Evolutionary conservation across 1,139 yeast genomes (phyloP), one percentile per base, ranked within the genome.

Genomic region (Spencermartinsiella ligniputridi): DNA sequence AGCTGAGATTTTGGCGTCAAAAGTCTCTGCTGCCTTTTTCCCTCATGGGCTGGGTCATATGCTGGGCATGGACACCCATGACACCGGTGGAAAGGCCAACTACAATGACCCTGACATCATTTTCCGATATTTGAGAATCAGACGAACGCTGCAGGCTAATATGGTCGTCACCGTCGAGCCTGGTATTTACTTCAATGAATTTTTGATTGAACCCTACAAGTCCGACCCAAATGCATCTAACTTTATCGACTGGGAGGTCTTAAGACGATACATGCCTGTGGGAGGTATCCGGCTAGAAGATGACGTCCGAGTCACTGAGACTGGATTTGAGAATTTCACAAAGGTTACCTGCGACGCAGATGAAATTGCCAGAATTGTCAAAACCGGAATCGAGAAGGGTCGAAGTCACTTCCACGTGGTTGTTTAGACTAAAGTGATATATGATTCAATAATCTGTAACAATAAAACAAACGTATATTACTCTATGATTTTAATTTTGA

Each of bases 281-380:
- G 98, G 98, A 18, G 98, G 98, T 40, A 96, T 92, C 4, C 79
- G 98, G 65, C 88, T 92, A 50, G 98, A 92, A 65, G 98, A 92
- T 61, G 97, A 90, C 60, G 77, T 92, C 40, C 69, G 86, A 41
- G 82, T 92, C 40, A 87, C 96, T 1, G 73, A 74, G 42, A 69
- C 68, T 45, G 97, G 98, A 0, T 79, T 65, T 60, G 95, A 89
- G 58, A 85, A 87, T 57, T 69, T 90, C 47, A 92, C 97, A 3
- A 74, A 77, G 34, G 79, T 90, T 46, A 87, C 97, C 2, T 82
- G 84, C 46, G 95, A 90, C 61, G 90, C 97, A 1, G 75, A 72
- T 8, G 95, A 89, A 62, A 83, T 92, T 45, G 75, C 87, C 41
- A 72, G 72, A 53, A 86, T 90, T 52, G 95, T 90, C 30, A 75